Evolutionary conservation across 805 yeast genomes (phyloP).

Genomic region (Saccharomycopsis synnaedendra): DNA sequence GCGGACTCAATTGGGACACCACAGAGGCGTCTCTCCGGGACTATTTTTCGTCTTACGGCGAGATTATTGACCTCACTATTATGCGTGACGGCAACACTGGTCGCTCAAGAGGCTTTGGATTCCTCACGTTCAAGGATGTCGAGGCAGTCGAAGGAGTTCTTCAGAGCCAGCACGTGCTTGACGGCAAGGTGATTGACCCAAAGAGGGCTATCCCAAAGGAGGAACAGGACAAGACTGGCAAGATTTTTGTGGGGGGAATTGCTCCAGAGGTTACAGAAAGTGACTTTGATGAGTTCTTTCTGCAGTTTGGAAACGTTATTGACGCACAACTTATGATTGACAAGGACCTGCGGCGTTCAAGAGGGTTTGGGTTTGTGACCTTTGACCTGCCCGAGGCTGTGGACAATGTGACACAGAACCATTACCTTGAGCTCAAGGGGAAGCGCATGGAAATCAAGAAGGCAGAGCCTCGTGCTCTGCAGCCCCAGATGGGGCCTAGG

Average conservation of each 20-base stretch:
- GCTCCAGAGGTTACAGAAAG: slow-evolving; percentile 87
- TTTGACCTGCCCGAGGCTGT: slow-evolving; percentile 92
- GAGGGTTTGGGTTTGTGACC: slow-evolving; percentile 96
- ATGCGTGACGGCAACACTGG: slow-evolving; percentile 92
- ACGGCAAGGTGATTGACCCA: slow-evolving; percentile 95
- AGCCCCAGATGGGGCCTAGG: slow-evolving; percentile 25
- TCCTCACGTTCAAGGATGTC: slow-evolving; percentile 77
- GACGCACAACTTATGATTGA: slow-evolving; percentile 97
- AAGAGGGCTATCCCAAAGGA: slow-evolving; percentile 96
- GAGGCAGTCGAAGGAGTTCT: slow-evolving; percentile 77
- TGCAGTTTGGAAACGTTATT: slow-evolving; percentile 80
- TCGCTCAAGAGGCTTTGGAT: slow-evolving; percentile 90
- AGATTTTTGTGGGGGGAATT: slow-evolving; percentile 95
- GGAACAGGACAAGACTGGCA: slow-evolving; percentile 94
- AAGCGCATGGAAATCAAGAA: slow-evolving; percentile 75
- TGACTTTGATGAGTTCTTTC: slow-evolving; percentile 78
- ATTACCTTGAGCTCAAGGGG: slow-evolving; percentile 76
- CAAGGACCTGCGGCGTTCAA: slow-evolving; percentile 90
- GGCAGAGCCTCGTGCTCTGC: slow-evolving; percentile 74
- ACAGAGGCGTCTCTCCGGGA: slow-evolving; percentile 75
- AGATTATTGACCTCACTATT: slow-evolving; percentile 75
- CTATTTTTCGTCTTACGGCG: slow-evolving; percentile 83
- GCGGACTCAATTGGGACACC: slow-evolving; percentile 98
- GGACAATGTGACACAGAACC: slow-evolving; percentile 74
- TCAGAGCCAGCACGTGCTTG: slow-evolving; percentile 76